Conservation (phyloP, 768 basidiomycete genomes). For the Lactarius akahatsu region DNA sequence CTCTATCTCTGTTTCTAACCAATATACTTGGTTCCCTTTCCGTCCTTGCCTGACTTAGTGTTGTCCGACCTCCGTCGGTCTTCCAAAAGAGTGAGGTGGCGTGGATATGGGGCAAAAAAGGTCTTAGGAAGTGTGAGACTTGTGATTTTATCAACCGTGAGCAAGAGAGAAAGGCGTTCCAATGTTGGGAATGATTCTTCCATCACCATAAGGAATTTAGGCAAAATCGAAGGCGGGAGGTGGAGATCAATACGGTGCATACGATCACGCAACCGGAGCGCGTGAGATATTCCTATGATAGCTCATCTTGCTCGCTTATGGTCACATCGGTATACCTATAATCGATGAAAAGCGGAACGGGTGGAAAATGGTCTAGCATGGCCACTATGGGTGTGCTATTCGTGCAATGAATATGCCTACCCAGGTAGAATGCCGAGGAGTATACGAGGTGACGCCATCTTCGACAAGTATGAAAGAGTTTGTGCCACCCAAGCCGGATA, state of each 20-base stretch:
- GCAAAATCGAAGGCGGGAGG: not conserved
- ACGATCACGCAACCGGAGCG: not conserved
- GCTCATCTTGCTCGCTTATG: too few relatives aligned
- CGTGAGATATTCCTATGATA: too few relatives aligned
- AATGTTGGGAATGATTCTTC: not conserved
- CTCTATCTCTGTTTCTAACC: too few relatives aligned
- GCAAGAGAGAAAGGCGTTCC: not conserved
- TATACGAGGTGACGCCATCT: constrained; percentile 7
- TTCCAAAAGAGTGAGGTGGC: not conserved
- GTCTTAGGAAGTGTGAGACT: not conserved
- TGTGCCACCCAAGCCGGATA: constrained; percentile 4
- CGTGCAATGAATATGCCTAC: not conserved
- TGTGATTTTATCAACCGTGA: not conserved
- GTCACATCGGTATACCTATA: not conserved
- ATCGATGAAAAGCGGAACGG: not conserved
- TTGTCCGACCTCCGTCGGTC: too few relatives aligned
- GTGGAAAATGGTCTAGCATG: not conserved
- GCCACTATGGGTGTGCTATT: not conserved
- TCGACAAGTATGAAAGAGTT: constrained; percentile 17
- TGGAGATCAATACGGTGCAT: not conserved
- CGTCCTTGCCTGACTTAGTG: too few relatives aligned
- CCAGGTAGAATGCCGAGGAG: not conserved
- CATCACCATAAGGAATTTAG: not conserved
- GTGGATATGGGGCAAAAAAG: not conserved
- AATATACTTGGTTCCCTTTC: too few relatives aligned